Percentiles rank a stretch among this genome's conserved stretches.
phyloP scores from a whole-genome alignment of 2,329 filamentous ascomycete species.

The Fusarium graminum region DNA sequence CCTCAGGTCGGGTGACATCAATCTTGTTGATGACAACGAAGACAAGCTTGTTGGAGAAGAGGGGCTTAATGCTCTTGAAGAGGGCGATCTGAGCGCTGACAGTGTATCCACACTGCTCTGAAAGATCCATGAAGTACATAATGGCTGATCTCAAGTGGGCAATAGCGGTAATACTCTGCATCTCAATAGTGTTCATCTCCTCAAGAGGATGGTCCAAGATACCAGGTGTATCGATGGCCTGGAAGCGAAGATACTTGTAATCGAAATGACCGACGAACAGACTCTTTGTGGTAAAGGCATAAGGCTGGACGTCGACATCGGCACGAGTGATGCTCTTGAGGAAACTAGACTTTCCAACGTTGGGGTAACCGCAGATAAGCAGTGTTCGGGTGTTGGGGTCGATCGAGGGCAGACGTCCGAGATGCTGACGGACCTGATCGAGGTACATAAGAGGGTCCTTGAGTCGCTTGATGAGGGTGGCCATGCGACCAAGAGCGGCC shows the following conservation, averaged over 20 bases:
- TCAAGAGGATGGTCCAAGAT: constrained; percentile 97
- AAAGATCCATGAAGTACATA: constrained; percentile 98
- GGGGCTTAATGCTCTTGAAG: constrained; percentile 95
- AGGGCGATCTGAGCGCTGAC: constrained; percentile 93
- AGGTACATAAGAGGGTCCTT: constrained; percentile 96
- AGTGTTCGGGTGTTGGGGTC: constrained; percentile 97
- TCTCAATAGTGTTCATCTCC: constrained; percentile 99
- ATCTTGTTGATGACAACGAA: constrained; percentile 99
- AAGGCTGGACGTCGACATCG: constrained; percentile 97
- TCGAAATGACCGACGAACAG: constrained; percentile 98
- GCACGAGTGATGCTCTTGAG: constrained; percentile 91
- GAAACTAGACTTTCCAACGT: constrained; percentile 98
- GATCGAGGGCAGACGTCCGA: constrained; percentile 97
- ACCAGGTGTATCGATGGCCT: constrained; percentile 97
- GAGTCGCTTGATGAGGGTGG: constrained; percentile 92
- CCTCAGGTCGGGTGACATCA: constrained; percentile 88
- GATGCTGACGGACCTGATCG: constrained; percentile 91
- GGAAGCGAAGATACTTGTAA: constrained; percentile 76
- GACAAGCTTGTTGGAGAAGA: constrained; percentile 97
- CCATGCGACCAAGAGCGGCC: constrained; percentile 96
- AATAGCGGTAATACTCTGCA: constrained; percentile 97
- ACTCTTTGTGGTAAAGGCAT: constrained; percentile 98
- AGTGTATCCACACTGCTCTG: constrained; percentile 95
- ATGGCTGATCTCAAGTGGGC: constrained; percentile 96
- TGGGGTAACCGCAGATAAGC: constrained; percentile 96